These are phyloP conservation scores for Oidium heveae DNA, from an alignment of 2,329 filamentous ascomycete species.

Conservation along the genomic window DNA sequence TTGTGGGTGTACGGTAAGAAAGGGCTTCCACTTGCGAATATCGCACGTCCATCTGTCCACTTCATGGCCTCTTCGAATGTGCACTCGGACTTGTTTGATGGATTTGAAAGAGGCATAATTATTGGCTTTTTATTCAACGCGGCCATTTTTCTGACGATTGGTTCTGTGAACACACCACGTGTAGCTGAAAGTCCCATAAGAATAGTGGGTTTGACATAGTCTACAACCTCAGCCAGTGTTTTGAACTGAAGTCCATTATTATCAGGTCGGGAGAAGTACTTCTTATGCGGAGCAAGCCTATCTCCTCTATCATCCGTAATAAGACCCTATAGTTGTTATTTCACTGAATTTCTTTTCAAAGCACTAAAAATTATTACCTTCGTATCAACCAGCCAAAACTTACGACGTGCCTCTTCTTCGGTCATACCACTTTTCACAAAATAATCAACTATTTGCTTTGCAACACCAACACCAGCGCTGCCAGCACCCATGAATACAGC, in stretches of 20 bases:
- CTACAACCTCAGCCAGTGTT: slow-evolving; percentile 39
- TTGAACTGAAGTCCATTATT: slow-evolving; percentile 21
- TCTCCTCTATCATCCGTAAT: slow-evolving; percentile 46
- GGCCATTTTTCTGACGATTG: slow-evolving; percentile 51
- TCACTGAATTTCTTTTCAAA: background rate
- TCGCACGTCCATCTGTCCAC: slow-evolving; percentile 52
- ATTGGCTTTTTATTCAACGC: slow-evolving; percentile 43
- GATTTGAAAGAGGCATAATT: slow-evolving; percentile 62
- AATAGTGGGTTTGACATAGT: slow-evolving; percentile 50
- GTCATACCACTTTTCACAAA: slow-evolving; percentile 40
- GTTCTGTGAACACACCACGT: slow-evolving; percentile 47
- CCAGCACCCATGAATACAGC: slow-evolving; percentile 61
- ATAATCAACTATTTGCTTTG: slow-evolving; percentile 56
- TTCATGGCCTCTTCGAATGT: slow-evolving; percentile 47
- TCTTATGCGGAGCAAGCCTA: slow-evolving; percentile 39
- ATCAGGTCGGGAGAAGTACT: slow-evolving; percentile 16
- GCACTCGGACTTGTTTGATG: slow-evolving; percentile 60
- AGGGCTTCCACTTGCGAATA: slow-evolving; percentile 65
- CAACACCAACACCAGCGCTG: slow-evolving; percentile 62
- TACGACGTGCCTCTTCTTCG: slow-evolving; percentile 42
- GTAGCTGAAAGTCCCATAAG: slow-evolving; percentile 65
- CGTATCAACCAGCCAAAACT: slow-evolving; percentile 53
- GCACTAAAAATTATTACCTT: slow-evolving; percentile 6
- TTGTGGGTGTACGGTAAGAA: slow-evolving; percentile 45
- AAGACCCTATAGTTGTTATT: slow-evolving; percentile 24